phyloP scores from a whole-genome alignment of 352 stramenopile species.

The Saprolegnia parasitica region DNA sequence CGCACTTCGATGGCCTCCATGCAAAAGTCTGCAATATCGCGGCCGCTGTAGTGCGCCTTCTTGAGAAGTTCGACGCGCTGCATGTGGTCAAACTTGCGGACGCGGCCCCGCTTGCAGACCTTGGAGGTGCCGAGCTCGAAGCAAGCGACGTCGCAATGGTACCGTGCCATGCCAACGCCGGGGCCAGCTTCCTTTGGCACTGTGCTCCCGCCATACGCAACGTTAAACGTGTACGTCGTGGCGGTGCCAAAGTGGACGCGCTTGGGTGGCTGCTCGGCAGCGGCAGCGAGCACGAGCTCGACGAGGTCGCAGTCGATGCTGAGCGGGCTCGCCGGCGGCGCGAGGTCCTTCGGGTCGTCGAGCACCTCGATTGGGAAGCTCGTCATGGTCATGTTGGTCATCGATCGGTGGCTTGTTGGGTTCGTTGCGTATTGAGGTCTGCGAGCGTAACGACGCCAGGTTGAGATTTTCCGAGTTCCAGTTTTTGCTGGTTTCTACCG shows the following conservation, averaged over 20 bases:
- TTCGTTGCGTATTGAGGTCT: background rate
- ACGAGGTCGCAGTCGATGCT: background rate
- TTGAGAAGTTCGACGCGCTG: slow-evolving; percentile 22
- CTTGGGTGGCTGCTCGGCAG: background rate
- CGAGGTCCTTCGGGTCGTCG: too few species aligned
- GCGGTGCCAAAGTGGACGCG: slow-evolving; percentile 10
- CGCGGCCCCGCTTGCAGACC: background rate
- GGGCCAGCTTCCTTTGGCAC: slow-evolving; percentile 14
- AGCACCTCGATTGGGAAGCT: too few species aligned
- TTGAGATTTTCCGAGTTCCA: slow-evolving; percentile 2
- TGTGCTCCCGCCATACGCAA: slow-evolving; percentile 7
- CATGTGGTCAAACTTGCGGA: slow-evolving; percentile 16
- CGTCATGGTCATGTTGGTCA: too few species aligned
- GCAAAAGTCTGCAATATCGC: slow-evolving; percentile 16
- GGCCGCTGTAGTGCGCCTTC: background rate
- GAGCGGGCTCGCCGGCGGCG: too few species aligned
- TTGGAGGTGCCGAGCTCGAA: background rate
- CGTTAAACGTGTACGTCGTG: slow-evolving; percentile 20
- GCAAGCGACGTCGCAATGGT: slow-evolving; percentile 3
- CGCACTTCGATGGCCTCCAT: slow-evolving; percentile 21
- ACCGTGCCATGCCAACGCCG: background rate
- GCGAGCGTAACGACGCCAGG: background rate
- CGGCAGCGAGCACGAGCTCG: background rate
- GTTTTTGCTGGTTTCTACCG: background rate
- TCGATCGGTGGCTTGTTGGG: background rate